phyloP scores from a whole-genome alignment of 768 basidiomycete species.

The Rhodotorula sphaerocarpa region DNA sequence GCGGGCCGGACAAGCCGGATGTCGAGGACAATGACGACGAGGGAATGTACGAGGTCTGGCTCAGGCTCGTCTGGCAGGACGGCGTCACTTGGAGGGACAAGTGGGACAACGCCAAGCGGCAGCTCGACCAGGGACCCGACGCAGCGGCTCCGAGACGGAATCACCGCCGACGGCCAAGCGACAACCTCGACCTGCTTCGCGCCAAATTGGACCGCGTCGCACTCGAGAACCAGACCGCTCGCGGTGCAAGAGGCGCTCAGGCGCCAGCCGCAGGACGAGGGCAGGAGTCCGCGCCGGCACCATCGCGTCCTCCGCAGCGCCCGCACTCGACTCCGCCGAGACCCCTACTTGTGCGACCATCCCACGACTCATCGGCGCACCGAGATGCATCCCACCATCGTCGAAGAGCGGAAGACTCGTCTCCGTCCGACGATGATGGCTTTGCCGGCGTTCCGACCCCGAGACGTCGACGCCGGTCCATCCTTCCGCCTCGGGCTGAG shows the following conservation, averaged over 20 bases:
- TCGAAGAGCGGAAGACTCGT: conserved; percentile 7
- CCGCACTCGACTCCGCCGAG: conserved; percentile 1
- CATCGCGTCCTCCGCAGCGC: background rate
- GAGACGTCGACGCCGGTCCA: background rate
- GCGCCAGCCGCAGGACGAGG: no score
- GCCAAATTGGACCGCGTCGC: conserved; percentile 4
- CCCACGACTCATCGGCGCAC: no score
- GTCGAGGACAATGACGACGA: conserved; percentile 8
- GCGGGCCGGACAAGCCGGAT: no score
- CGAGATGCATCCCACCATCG: no score
- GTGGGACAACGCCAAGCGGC: conserved; percentile 1
- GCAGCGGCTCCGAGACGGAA: background rate
- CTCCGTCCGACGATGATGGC: conserved; percentile 23
- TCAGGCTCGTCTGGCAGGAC: conserved; percentile 14
- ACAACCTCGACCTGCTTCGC: conserved; percentile 19
- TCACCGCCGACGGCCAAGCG: background rate
- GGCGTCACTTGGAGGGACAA: conserved; percentile 28
- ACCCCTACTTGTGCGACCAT: background rate
- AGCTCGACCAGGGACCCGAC: background rate
- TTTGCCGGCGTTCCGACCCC: conserved; percentile 18
- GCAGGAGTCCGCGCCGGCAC: background rate
- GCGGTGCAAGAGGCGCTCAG: no score
- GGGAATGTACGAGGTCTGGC: conserved; percentile 9
- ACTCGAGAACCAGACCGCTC: background rate
- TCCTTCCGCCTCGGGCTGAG: background rate